These are phyloP conservation scores for Tylopilus orsonianus DNA, from an alignment of 1,284 basidiomycete genomes.

Conservation along the genomic window DNA sequence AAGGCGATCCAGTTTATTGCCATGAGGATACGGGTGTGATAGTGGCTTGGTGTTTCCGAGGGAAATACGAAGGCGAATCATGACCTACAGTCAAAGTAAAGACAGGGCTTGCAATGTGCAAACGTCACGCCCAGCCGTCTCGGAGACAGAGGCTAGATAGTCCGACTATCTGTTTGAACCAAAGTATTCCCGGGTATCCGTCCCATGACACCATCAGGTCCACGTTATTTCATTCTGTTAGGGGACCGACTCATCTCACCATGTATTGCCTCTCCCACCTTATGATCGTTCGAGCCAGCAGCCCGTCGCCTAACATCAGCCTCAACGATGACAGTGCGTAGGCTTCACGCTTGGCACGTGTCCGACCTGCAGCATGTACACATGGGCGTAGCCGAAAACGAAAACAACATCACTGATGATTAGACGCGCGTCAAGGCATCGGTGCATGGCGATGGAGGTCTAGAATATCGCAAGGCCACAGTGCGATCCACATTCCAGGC, in stretches of 20 bases:
- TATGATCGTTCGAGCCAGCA: not conserved
- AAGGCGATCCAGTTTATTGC: too few species aligned
- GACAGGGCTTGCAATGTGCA: too few species aligned
- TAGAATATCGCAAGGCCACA: constrained; percentile 7
- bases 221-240: constrained; percentile 1
- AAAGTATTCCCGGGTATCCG: too few species aligned
- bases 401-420: constrained; percentile 1
- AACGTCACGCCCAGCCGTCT: too few species aligned
- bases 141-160: too few species aligned
- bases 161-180: too few species aligned
- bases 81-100: too few species aligned
- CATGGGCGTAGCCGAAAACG: not conserved
- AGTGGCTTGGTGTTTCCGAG: too few species aligned
- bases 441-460: not conserved
- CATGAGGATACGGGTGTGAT: too few species aligned
- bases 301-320: not conserved
- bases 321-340: not conserved
- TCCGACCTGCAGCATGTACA: not conserved
- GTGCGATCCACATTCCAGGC: not conserved
- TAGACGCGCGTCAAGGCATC: not conserved
- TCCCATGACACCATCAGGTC: too few species aligned
- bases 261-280: not conserved
- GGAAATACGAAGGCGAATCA: too few species aligned
- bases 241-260: not conserved
- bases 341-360: constrained; percentile 7